Conservation (phyloP, 805 yeast genomes). For the Wickerhamiella sergipiensis region DNA sequence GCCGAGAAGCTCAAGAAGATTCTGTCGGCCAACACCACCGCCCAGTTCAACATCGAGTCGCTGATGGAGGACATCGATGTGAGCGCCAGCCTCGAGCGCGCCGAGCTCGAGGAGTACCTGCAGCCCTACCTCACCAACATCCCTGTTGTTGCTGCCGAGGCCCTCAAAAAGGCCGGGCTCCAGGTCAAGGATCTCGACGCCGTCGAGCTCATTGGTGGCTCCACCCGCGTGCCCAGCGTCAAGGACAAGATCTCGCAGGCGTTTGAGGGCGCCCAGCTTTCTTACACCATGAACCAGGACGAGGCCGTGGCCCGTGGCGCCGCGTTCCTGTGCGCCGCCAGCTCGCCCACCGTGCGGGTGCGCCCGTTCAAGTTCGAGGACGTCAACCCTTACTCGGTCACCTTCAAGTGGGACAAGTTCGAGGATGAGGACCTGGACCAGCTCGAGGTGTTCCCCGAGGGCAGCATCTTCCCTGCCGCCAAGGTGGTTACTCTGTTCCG, state of each 20-base stretch:
- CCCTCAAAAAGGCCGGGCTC: constrained; percentile 69
- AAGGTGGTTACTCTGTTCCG: constrained; percentile 91
- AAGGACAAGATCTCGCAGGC: constrained; percentile 68
- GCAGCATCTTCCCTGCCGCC: constrained; percentile 86
- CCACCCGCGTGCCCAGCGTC: constrained; percentile 91
- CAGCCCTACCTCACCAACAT: constrained; percentile 69
- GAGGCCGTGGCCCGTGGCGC: constrained; percentile 99
- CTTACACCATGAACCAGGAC: constrained; percentile 95
- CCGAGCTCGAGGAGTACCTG: constrained; percentile 82
- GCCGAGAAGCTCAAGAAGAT: constrained; percentile 92
- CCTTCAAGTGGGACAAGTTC: constrained; percentile 89
- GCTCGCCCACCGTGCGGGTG: constrained; percentile 96
- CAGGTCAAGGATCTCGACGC: constrained; percentile 65
- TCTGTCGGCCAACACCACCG: constrained; percentile 85
- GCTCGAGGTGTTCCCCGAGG: constrained; percentile 93
- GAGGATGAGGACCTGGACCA: constrained; percentile 80
- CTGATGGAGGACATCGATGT: constrained; percentile 96
- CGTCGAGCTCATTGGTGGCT: constrained; percentile 94
- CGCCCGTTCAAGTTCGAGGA: constrained; percentile 98
- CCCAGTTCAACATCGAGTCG: constrained; percentile 91
- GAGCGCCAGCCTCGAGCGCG: constrained; percentile 76
- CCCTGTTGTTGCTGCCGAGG: constrained; percentile 62
- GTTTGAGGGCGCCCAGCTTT: constrained; percentile 72
- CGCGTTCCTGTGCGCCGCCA: constrained; percentile 97
- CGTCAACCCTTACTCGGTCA: constrained; percentile 77